Conservation (phyloP, 805 yeast genomes). For the Cyberlindnera bimundalis region DNA sequence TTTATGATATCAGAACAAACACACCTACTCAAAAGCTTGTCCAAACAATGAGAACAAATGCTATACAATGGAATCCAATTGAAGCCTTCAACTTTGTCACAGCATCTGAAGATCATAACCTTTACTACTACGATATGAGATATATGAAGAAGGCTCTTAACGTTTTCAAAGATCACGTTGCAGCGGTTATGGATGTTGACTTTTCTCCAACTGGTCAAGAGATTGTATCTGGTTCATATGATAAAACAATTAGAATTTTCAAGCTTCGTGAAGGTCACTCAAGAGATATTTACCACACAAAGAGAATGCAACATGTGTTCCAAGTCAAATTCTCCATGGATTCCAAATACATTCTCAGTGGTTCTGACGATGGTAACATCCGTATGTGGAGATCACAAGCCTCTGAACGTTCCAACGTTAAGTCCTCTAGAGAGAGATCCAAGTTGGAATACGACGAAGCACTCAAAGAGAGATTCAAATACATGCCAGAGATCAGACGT, state of each 20-base stretch:
- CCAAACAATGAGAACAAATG: slow-evolving; percentile 76
- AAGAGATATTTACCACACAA: slow-evolving; percentile 92
- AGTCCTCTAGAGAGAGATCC: slow-evolving; percentile 73
- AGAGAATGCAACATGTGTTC: slow-evolving; percentile 95
- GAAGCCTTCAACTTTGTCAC: slow-evolving; percentile 93
- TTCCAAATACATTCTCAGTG: slow-evolving; percentile 79
- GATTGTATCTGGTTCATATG: slow-evolving; percentile 92
- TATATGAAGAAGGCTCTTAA: slow-evolving; percentile 77
- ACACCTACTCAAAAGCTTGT: slow-evolving; percentile 90
- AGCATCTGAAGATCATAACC: slow-evolving; percentile 92
- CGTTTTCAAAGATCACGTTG: slow-evolving; percentile 91
- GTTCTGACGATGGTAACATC: slow-evolving; percentile 95
- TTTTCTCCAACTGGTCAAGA: slow-evolving; percentile 97
- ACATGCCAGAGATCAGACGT: slow-evolving; percentile 94
- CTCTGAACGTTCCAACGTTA: slow-evolving; percentile 76
- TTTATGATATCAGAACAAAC: slow-evolving; percentile 87
- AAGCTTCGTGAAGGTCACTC: slow-evolving; percentile 82
- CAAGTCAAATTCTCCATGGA: slow-evolving; percentile 85
- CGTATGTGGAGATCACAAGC: slow-evolving; percentile 91
- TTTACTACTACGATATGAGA: slow-evolving; percentile 95
- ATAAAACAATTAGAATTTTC: slow-evolving; percentile 83
- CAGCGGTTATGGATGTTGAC: slow-evolving; percentile 93
- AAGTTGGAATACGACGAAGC: slow-evolving; percentile 90
- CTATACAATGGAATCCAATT: slow-evolving; percentile 95
- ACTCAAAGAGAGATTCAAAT: slow-evolving; percentile 85